Evolutionary conservation across 2,329 filamentous ascomycete genomes (phyloP).

Genomic region (Balansia obtecta): DNA sequence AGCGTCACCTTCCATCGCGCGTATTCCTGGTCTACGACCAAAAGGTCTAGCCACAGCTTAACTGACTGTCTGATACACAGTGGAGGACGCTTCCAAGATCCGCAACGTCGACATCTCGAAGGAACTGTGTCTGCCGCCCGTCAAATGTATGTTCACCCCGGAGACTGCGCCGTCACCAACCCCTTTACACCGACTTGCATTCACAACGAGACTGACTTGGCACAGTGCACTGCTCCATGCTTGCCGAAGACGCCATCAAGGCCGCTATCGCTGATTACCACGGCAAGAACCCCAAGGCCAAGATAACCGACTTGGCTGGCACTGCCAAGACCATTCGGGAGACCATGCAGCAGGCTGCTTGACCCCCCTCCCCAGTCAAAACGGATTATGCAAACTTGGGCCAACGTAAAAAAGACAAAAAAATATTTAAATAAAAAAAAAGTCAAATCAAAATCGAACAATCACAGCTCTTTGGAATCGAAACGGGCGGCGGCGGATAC

Average conservation of each 20-base stretch:
- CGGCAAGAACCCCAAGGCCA: conserved; percentile 50
- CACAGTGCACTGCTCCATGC: conserved; percentile 79
- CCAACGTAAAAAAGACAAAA: conserved; percentile 1
- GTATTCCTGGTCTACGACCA: not conserved
- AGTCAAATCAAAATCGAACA: not conserved
- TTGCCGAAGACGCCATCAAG: conserved; percentile 86
- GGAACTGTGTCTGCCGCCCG: conserved; percentile 79
- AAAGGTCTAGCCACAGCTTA: not conserved
- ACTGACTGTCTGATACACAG: conserved; percentile 3
- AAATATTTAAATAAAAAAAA: not conserved
- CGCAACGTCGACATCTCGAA: conserved; percentile 98
- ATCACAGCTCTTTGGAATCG: not conserved
- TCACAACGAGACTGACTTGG: not conserved
- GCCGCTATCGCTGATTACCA: conserved; percentile 84
- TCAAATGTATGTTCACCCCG: conserved; percentile 55
- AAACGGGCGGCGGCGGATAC: not conserved
- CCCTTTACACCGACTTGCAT: conserved; percentile 14
- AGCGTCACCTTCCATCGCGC: not conserved
- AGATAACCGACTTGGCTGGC: conserved; percentile 63
- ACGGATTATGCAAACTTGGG: not conserved
- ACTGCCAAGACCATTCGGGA: conserved; percentile 33
- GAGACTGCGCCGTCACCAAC: not conserved
- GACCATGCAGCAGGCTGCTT: conserved; percentile 8
- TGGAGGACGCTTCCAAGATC: conserved; percentile 86
- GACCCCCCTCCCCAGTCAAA: not conserved